Conservation (phyloP, 345 rosid genomes). For the Lepidium sativum region DNA sequence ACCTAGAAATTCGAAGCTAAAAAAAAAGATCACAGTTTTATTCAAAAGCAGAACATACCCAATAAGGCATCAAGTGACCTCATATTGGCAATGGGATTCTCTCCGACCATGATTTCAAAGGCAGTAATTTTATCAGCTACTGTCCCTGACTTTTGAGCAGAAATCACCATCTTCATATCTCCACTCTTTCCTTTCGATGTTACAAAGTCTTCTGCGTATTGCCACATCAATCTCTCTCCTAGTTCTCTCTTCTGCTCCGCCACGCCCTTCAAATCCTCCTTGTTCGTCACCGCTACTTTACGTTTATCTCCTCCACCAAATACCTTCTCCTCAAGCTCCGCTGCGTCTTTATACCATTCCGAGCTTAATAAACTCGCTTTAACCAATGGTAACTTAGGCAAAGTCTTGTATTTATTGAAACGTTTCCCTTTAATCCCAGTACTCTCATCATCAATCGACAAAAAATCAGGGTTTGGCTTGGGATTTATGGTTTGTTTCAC, state of each 20-base stretch:
- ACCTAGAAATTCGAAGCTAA: background rate
- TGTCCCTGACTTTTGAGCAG: conserved; percentile 94
- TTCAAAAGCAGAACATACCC: conserved; percentile 37
- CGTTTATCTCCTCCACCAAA: conserved; percentile 30
- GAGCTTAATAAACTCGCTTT: conserved; percentile 56
- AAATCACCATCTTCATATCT: conserved; percentile 74
- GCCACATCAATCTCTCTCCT: conserved; percentile 83
- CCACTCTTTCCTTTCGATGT: conserved; percentile 59
- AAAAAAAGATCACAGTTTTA: background rate
- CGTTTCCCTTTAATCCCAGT: conserved; percentile 19
- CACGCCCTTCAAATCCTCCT: conserved; percentile 44
- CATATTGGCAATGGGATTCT: conserved; percentile 86
- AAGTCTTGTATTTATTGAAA: conserved; percentile 40
- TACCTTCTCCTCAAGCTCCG: conserved; percentile 66
- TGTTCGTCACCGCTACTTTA: conserved; percentile 30
- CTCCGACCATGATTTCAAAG: conserved; percentile 76
- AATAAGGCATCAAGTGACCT: conserved; percentile 83
- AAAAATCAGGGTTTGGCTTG: conserved; percentile 49
- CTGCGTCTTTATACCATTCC: conserved; percentile 68
- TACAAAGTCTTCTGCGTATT: conserved; percentile 60
- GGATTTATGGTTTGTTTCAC: conserved; percentile 14
- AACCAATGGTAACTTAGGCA: conserved; percentile 66
- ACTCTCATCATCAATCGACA: conserved; percentile 37
- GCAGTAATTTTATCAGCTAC: conserved; percentile 91
- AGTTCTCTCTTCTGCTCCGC: conserved; percentile 63